Base-by-base conservation (phyloP, 2,329 filamentous ascomycete genomes). In the Fusarium pilosicola region DNA sequence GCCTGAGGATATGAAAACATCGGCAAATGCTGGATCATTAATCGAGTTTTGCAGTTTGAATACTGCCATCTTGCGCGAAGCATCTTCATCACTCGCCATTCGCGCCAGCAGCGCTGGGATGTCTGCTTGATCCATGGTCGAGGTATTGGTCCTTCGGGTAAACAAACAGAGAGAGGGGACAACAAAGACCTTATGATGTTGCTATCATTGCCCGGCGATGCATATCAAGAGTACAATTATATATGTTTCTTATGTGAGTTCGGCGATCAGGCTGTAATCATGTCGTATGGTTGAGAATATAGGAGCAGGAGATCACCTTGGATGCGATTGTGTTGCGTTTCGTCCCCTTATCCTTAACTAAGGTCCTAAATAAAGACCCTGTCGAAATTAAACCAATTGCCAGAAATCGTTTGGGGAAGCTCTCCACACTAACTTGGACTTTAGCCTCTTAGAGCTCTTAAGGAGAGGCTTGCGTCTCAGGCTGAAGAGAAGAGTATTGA, bases 31-130 rank as follows among this genome's bases (percentile, higher is more conserved):
- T 32, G 96, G 96, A 84, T 99, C 96, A 81, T 95, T 96, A 83
- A 99, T 97, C 71, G 94, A 95, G 73, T 90, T 92, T 84, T 99
- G 96, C 74, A 99, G 90, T 85, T 98, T 98, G 89, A 99, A 99
- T 70, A 97, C 96, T 69, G 96, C 96, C 94, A 98, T 98, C 84
- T 99, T 99, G 80, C 95, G 94, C 76, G 94, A 92, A 64, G 94
- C 95, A 87, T 99, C 96, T 84, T 97, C 90, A 77, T 92, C 89
- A 83, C 90, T 91, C 45, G 88, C 86, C 70, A 92, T 85, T 74
- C 90, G 89, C 84, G 88, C 85, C 76, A 92, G 85, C 76, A 92
- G 87, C 81, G 88, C 88, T 55, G 90, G 90, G 76, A 92, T 90
- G 76, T 92, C 90, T 77, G 88, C 89, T 84, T 91, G 90, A 79